Evolutionary conservation across 345 rosid species (phyloP), one percentile per base, ranked within the genome.

Genomic region (Citrus inodora): DNA sequence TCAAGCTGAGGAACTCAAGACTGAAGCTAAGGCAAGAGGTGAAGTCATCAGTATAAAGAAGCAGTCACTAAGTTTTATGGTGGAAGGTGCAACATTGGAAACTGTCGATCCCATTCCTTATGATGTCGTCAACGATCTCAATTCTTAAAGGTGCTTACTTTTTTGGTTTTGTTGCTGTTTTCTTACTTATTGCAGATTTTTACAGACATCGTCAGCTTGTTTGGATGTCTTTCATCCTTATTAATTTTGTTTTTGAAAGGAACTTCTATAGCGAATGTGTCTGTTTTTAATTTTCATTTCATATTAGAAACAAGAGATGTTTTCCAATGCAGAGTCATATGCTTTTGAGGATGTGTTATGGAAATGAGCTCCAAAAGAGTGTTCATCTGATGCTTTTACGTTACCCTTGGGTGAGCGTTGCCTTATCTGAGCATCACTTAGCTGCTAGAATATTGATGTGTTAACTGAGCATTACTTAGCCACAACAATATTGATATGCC

Each of bases 1-100:
- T 91, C 79, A 76, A 74, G 38, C 89, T 4, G 95, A 89, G 58
- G 78, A 80, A 62, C 84, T 89, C 40, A 91, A 91, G 85, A 90
- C 95, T 6, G 90, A 85, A 80, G 94, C 94, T 9, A 90, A 87
- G 86, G 90, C 89, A 0, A 85, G 70, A 69, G 93, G 93, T 24
- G 90, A 82, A 83, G 83, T 81, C 42, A 89, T 91, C 67, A 86
- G 93, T 84, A 89, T 93, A 25, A 91, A 91, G 88, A 85, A 93
- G 81, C 90, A 87, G 80, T 93, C 95, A 5, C 92, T 90, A 1
- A 93, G 95, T 68, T 89, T 91, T 85, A 88, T 85, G 90, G 93
- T 91, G 21, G 95, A 88, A 72, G 88, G 87, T 73, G 92, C 95
- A 2, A 88, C 87, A 2, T 65, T 91, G 76, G 95, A 81, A 91